Percentiles rank a stretch among this genome's conserved stretches.
Evolutionary conservation across 305 asterid genomes (phyloP).

Genomic region (Caryopteris hybrid): DNA sequence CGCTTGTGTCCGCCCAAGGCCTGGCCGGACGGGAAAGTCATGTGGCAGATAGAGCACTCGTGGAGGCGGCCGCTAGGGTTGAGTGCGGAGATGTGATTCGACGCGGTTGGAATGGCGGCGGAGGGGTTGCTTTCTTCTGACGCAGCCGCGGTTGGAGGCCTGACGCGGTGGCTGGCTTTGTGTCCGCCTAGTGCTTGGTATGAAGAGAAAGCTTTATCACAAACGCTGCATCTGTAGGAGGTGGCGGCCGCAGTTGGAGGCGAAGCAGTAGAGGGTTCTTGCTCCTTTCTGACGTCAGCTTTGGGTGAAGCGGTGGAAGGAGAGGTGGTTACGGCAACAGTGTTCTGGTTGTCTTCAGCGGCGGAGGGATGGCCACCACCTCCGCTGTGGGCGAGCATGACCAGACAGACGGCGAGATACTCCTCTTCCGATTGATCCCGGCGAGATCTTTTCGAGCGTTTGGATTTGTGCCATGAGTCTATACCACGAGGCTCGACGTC

Average conservation of each 20-base stretch:
- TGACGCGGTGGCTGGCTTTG: conserved; percentile 71
- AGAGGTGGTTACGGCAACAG: not conserved
- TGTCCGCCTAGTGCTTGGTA: conserved; percentile 85
- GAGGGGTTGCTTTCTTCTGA: conserved; percentile 25
- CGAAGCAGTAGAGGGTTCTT: not conserved
- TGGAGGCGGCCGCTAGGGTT: conserved; percentile 61
- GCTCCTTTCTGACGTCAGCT: too few species aligned
- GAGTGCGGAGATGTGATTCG: conserved; percentile 20
- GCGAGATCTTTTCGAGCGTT: conserved; percentile 39
- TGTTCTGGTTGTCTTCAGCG: not conserved
- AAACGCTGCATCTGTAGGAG: conserved; percentile 51
- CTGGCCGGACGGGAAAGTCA: conserved; percentile 66
- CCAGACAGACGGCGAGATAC: conserved; percentile 47
- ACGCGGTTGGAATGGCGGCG: not conserved
- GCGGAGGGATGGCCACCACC: not conserved
- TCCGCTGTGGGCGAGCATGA: conserved; percentile 48
- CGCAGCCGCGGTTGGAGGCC: conserved; percentile 16
- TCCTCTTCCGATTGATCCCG: conserved; percentile 35
- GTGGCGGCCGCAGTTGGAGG: not conserved
- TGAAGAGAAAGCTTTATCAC: conserved; percentile 47
- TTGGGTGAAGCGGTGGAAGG: not conserved
- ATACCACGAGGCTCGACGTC: not conserved
- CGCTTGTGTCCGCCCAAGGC: conserved; percentile 92
- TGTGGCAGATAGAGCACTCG: conserved; percentile 61
- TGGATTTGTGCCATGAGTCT: conserved; percentile 33